These are phyloP conservation scores for Rubia balearica DNA, from an alignment of 305 asterid genomes.

Conservation along the genomic window DNA sequence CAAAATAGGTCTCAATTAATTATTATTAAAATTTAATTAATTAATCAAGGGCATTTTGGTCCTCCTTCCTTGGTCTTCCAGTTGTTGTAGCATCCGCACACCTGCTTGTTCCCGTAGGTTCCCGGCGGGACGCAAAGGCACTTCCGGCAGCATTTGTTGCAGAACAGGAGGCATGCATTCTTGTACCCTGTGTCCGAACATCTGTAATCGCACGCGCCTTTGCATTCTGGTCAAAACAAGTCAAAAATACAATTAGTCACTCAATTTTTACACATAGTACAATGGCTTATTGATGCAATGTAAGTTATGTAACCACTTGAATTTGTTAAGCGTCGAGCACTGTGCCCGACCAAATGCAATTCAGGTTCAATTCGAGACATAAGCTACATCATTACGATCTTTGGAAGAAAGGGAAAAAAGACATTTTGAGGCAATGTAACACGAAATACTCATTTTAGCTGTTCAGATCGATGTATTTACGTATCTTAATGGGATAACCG, in stretches of 20 bases:
- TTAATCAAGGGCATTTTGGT: conserved; percentile 65
- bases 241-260: background rate
- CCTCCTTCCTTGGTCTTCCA: conserved; percentile 94
- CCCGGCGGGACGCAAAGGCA: conserved; percentile 84
- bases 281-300: background rate
- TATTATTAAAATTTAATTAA: background rate
- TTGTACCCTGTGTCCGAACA: conserved; percentile 22
- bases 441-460: too few relatives aligned
- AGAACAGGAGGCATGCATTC: conserved; percentile 68
- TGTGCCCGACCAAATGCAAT: too few relatives aligned
- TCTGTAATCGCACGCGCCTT: conserved; percentile 21
- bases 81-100: conserved; percentile 70
- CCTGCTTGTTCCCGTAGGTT: conserved; percentile 64
- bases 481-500: too few relatives aligned
- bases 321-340: too few relatives aligned
- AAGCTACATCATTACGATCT: too few relatives aligned
- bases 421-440: too few relatives aligned
- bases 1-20: background rate
- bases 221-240: conserved; percentile 19
- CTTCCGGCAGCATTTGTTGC: conserved; percentile 59
- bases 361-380: too few relatives aligned
- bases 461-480: too few relatives aligned
- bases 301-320: too few relatives aligned
- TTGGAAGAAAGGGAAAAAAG: too few relatives aligned
- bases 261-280: too few relatives aligned